Percentiles rank a stretch among this genome's conserved stretches.
phyloP scores from a whole-genome alignment of 257 asterid genomes.

The Pogostemon cablin region DNA sequence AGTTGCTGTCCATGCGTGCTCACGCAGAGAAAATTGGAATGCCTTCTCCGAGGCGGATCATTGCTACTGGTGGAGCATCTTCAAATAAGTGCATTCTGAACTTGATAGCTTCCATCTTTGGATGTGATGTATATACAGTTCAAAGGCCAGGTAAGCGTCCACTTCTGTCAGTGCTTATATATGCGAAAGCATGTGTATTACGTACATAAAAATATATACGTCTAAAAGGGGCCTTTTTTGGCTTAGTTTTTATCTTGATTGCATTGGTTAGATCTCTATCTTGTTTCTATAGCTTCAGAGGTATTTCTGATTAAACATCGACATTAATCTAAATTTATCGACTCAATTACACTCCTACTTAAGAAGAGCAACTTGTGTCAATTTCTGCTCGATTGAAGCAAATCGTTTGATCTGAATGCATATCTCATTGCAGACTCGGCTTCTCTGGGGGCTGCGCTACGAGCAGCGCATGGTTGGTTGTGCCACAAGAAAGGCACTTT shows the following conservation, averaged over 20 bases:
- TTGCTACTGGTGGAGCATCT: slow-evolving; percentile 99
- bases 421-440: slow-evolving; percentile 62
- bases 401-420: too few relatives aligned
- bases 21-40: slow-evolving; percentile 91
- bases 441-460: slow-evolving; percentile 86
- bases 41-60: slow-evolving; percentile 89
- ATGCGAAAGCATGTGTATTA: too few relatives aligned
- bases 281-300: too few relatives aligned
- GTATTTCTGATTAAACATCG: background rate
- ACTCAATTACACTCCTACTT: too few relatives aligned
- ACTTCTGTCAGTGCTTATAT: too few relatives aligned
- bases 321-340: background rate
- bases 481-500: slow-evolving; percentile 64
- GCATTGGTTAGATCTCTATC: too few relatives aligned
- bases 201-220: too few relatives aligned
- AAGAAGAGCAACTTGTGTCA: too few relatives aligned
- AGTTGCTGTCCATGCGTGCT: slow-evolving; percentile 83
- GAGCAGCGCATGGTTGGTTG: slow-evolving; percentile 97
- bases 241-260: too few relatives aligned
- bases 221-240: too few relatives aligned
- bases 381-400: too few relatives aligned
- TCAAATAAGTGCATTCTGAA: slow-evolving; percentile 61
- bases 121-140: slow-evolving; percentile 70
- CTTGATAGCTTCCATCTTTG: slow-evolving; percentile 73
- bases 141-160: slow-evolving; percentile 68